Evolutionary conservation across 139 green algal species (phyloP).

Genomic region (Picochlorum costavermella): DNA sequence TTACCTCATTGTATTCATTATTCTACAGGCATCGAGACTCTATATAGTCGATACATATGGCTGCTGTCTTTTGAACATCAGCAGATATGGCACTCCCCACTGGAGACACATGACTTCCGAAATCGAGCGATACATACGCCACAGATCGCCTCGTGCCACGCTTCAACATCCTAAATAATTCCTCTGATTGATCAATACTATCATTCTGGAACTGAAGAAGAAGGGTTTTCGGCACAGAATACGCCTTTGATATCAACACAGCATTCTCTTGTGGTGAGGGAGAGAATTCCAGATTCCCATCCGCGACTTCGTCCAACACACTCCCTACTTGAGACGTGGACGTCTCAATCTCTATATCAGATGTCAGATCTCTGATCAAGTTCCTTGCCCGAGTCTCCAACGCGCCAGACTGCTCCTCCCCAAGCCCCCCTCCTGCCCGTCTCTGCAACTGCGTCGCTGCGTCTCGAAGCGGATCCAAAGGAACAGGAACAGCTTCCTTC

Average conservation of each 20-base stretch:
- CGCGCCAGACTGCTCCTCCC: background rate
- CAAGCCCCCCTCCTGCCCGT: background rate
- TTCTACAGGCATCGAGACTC: too few relatives aligned
- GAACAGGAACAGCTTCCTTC: constrained; percentile 55
- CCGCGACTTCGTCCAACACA: constrained; percentile 69
- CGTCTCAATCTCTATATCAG: constrained; percentile 50
- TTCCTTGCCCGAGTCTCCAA: background rate
- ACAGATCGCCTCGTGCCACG: background rate
- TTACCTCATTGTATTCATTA: too few relatives aligned
- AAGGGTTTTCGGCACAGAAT: constrained; percentile 61
- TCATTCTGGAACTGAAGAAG: constrained; percentile 80
- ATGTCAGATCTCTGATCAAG: background rate
- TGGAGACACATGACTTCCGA: background rate
- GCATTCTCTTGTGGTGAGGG: constrained; percentile 64
- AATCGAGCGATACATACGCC: background rate
- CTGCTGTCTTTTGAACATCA: background rate
- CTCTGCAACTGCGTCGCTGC: background rate
- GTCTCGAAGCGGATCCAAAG: constrained; percentile 55
- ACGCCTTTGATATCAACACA: constrained; percentile 35
- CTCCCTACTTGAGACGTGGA: constrained; percentile 72
- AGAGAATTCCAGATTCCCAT: constrained; percentile 64
- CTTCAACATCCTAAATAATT: constrained; percentile 48
- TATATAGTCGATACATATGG: too few relatives aligned
- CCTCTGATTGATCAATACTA: constrained; percentile 71
- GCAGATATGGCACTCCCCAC: background rate